Conservation (phyloP, 495 filamentous ascomycete species). For the Gamarada debralockiae region DNA sequence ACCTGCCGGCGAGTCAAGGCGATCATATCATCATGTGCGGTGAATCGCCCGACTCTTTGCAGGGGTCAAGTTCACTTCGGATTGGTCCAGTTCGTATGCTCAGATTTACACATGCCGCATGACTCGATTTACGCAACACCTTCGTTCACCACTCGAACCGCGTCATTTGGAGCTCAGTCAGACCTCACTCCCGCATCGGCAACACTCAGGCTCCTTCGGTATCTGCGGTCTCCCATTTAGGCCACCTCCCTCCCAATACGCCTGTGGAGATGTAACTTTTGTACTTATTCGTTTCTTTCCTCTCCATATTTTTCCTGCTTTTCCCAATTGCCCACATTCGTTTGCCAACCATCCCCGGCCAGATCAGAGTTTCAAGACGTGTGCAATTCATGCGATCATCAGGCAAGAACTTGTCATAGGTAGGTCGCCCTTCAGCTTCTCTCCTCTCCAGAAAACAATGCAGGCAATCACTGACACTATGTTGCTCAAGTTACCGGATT, state of each 20-base stretch:
- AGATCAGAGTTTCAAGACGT: conserved; percentile 21
- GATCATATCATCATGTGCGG: background rate
- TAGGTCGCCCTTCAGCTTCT: background rate
- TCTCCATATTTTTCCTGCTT: conserved; percentile 4
- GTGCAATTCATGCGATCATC: conserved; percentile 21
- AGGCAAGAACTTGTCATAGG: conserved; percentile 10
- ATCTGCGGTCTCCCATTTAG: background rate
- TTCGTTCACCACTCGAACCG: background rate
- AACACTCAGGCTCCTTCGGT: background rate
- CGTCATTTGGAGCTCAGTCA: background rate
- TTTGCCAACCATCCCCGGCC: conserved; percentile 15
- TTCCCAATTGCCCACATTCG: conserved; percentile 14
- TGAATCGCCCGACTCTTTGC: background rate
- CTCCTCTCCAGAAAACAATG: conserved; percentile 4
- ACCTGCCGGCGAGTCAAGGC: too few relatives aligned
- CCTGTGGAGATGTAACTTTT: conserved; percentile 13
- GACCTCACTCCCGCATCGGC: too few relatives aligned
- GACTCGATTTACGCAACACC: background rate
- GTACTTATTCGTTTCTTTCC: background rate
- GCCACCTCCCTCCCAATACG: background rate
- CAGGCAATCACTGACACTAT: conserved; percentile 21
- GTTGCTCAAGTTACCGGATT: conserved; percentile 24
- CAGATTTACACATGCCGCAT: background rate
- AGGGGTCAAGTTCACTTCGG: background rate
- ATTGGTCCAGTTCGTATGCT: background rate